These are phyloP conservation scores for Aspergillus conjunctus DNA, from an alignment of 495 filamentous ascomycete species.

Conservation along the genomic window DNA sequence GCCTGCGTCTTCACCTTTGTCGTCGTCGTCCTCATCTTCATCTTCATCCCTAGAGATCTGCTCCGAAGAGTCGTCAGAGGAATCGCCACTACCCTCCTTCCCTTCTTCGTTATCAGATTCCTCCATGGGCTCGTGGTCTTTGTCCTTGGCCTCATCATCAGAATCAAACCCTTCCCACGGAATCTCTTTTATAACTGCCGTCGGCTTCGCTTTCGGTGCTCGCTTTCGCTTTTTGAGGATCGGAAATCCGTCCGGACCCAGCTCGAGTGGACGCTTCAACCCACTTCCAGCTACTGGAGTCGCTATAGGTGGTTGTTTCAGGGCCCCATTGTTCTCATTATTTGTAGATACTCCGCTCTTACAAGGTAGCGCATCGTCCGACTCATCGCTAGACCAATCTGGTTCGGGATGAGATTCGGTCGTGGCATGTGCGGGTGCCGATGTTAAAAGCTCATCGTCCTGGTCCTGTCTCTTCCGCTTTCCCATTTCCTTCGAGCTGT, in stretches of 20 bases:
- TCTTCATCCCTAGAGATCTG: conserved; percentile 29
- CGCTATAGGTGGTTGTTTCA: conserved; percentile 20
- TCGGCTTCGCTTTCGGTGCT: conserved; percentile 34
- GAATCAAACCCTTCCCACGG: conserved; percentile 66
- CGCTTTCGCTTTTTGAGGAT: conserved; percentile 71
- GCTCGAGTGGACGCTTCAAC: conserved; percentile 81
- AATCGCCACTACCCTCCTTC: conserved; percentile 22
- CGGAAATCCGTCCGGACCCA: conserved; percentile 75
- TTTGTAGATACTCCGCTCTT: conserved; percentile 24
- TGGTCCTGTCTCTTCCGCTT: conserved; percentile 40
- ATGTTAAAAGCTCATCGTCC: conserved; percentile 9
- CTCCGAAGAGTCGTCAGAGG: conserved; percentile 27
- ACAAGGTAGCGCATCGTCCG: conserved; percentile 42
- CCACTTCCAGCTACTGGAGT: conserved; percentile 66
- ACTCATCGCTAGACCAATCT: conserved; percentile 38
- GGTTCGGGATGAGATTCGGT: conserved; percentile 20
- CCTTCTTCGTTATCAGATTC: conserved; percentile 25
- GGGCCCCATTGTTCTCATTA: conserved; percentile 5
- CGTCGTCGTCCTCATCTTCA: conserved; percentile 31
- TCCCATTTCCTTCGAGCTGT: conserved; percentile 77
- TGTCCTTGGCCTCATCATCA: conserved; percentile 38
- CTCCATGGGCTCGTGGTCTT: conserved; percentile 21
- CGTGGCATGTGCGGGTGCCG: conserved; percentile 2
- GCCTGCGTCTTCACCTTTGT: conserved; percentile 37
- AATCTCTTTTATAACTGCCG: conserved; percentile 44